Conservation (phyloP, 2,329 filamentous ascomycete species). For the Aspergillus jensenii region DNA sequence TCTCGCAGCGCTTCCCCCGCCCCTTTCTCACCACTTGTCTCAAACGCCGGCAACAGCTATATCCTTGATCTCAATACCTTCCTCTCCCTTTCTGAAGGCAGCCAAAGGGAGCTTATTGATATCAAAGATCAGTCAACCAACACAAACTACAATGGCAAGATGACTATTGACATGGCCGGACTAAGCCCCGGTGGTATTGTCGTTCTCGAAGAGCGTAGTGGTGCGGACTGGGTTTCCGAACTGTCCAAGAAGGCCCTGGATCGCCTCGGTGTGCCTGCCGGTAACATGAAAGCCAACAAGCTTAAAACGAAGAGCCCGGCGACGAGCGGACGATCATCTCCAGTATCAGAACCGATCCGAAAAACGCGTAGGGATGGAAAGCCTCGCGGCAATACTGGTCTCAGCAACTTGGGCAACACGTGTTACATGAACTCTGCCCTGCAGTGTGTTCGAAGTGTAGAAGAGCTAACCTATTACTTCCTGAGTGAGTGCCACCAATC, state of each 20-base stretch:
- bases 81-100: conserved; percentile 59
- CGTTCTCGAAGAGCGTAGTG: conserved; percentile 77
- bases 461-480: conserved; percentile 93
- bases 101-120: conserved; percentile 63
- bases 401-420: conserved; percentile 91
- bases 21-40: conserved; percentile 42
- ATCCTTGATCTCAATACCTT: conserved; percentile 65
- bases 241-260: conserved; percentile 43
- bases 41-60: conserved; percentile 49
- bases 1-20: conserved; percentile 46
- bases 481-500: conserved; percentile 45
- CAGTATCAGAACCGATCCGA: conserved; percentile 67
- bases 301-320: conserved; percentile 42
- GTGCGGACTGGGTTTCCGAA: conserved; percentile 58
- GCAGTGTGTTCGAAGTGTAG: conserved; percentile 89
- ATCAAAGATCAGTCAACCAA: conserved; percentile 70
- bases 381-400: conserved; percentile 73
- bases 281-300: conserved; percentile 35
- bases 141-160: conserved; percentile 72
- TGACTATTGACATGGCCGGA: conserved; percentile 64
- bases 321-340: conserved; percentile 66
- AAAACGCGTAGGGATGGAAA: conserved; percentile 68
- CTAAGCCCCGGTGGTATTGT: conserved; percentile 73
- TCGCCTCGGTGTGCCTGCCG: conserved; percentile 52
- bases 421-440: conserved; percentile 99